These are phyloP conservation scores for Cyclospora cayetanensis DNA, from an alignment of 169 alveolate species.

Conservation along the genomic window DNA sequence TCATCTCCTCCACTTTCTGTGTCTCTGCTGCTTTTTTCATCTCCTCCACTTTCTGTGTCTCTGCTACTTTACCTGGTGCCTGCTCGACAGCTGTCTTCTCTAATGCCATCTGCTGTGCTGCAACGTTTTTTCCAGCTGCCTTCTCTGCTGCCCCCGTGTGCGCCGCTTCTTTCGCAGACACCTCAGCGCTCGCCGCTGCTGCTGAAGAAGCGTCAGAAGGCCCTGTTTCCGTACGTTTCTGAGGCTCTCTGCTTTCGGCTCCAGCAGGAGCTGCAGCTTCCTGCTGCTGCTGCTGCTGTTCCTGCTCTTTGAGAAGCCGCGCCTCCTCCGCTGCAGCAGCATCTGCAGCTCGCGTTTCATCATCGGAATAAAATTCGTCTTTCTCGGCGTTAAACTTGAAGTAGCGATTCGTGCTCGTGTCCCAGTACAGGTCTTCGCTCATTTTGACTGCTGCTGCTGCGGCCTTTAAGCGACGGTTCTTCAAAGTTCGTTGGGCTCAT, in stretches of 20 bases:
- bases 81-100: background rate
- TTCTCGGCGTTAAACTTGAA: conserved; percentile 24
- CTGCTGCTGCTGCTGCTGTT: background rate
- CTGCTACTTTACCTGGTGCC: too few species aligned
- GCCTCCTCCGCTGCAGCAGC: conserved; percentile 43
- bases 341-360: conserved; percentile 54
- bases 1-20: background rate
- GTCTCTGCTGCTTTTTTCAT: too few species aligned
- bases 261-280: background rate
- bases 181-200: background rate
- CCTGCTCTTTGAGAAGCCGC: background rate
- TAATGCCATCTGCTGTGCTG: background rate
- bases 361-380: conserved; percentile 22
- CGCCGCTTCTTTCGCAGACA: background rate
- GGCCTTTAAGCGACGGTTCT: background rate
- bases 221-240: background rate
- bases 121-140: background rate
- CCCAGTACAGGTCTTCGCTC: conserved; percentile 48
- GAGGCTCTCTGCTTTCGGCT: background rate
- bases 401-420: conserved; percentile 9
- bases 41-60: too few species aligned
- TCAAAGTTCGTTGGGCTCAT: background rate
- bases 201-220: background rate
- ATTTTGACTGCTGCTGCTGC: background rate
- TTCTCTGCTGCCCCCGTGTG: background rate